Evolutionary conservation across 2,329 filamentous ascomycete species (phyloP), one percentile per base, ranked within the genome.

Genomic region (Botryotinia narcissicola): DNA sequence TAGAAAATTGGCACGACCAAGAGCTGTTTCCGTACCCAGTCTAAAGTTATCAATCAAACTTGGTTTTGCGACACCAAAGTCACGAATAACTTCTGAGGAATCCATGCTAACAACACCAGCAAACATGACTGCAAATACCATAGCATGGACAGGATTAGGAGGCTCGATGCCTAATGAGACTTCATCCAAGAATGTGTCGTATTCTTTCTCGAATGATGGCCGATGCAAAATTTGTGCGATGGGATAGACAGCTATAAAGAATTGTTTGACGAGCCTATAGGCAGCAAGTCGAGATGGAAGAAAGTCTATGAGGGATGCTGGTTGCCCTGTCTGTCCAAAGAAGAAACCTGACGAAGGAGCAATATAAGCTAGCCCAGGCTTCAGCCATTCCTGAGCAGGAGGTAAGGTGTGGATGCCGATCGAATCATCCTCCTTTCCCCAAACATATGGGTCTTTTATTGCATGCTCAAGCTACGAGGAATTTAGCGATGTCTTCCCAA

Each of bases 71-170:
- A 87, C 85, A 4, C 86, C 87, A 78, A 91, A 88, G 18, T 89
- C 85, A 14, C 82, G 81, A 60, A 85, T 77, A 35, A 89, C 84
- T 48, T 81, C 82, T 10, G 85, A 82, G 72, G 91, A 87, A 16
- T 86, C 83, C 84, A 93, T 86, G 76, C 91, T 92, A 64, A 93
- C 86, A 7, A 89, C 87, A 0, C 90, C 91, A 59, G 90, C 90
- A 77, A 95, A 91, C 82, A 93, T 85, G 12, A 88, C 87, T 0
- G 91, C 89, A 79, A 93, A 92, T 0, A 94, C 84, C 37, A 93
- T 83, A 1, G 91, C 90, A 80, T 93, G 91, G 20, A 89, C 84
- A 6, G 91, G 91, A 32, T 86, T 83, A 3, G 87, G 83, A 12
- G 91, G 91, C 80, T 93, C 90, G 59, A 87, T 85, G 5, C 88